phyloP scores from a whole-genome alignment of 2,329 filamentous ascomycete genomes.

The Monilinia vaccinii-corymbosi region DNA sequence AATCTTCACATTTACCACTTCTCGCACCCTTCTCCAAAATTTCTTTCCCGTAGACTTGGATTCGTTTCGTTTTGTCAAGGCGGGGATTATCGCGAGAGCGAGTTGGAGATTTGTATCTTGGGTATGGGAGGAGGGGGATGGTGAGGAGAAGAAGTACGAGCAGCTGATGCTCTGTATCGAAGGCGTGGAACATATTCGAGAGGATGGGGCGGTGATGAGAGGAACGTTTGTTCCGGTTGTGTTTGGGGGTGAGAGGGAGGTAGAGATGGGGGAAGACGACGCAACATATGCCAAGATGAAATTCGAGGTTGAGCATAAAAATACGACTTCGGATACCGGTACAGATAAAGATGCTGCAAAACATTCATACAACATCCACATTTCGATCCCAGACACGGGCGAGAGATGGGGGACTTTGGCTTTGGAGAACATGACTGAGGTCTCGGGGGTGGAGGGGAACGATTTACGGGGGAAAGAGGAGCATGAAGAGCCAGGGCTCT shows the following conservation, averaged over 20 bases:
- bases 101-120: slow-evolving; percentile 36
- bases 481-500: not conserved
- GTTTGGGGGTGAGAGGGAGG: not conserved
- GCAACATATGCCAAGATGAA: not conserved
- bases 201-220: not conserved
- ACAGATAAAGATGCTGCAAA: not conserved
- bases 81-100: slow-evolving; percentile 52
- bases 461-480: too few relatives aligned
- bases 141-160: not conserved
- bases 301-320: not conserved
- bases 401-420: not conserved
- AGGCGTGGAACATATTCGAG: not conserved
- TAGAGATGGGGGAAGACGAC: too few relatives aligned
- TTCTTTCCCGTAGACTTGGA: slow-evolving; percentile 26
- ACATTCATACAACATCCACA: not conserved
- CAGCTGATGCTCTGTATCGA: not conserved
- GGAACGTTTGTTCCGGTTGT: not conserved
- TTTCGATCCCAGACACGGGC: not conserved
- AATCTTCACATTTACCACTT: slow-evolving; percentile 29
- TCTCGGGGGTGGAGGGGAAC: too few relatives aligned
- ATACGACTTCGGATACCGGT: not conserved
- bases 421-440: not conserved
- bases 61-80: slow-evolving; percentile 32
- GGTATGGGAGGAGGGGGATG: not conserved
- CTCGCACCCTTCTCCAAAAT: slow-evolving; percentile 32